phyloP scores from a whole-genome alignment of 169 alveolate species.

The Pseudocohnilembus persalinus region DNA sequence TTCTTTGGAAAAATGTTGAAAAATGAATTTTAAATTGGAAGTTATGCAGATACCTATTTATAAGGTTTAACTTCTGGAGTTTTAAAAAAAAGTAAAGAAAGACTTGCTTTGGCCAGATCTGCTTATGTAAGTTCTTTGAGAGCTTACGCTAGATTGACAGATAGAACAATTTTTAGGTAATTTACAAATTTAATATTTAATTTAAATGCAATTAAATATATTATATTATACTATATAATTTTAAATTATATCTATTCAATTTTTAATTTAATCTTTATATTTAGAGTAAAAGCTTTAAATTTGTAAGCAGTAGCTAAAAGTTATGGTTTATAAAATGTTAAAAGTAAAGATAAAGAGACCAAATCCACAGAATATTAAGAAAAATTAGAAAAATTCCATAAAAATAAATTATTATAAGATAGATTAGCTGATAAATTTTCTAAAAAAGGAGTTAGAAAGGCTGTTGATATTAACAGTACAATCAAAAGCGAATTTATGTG shows the following conservation, averaged over 20 bases:
- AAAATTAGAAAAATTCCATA: background rate
- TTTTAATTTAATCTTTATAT: too few species aligned
- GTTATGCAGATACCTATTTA: constrained; percentile 28
- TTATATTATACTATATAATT: too few species aligned
- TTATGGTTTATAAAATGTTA: background rate
- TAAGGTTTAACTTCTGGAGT: constrained; percentile 7
- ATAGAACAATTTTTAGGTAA: background rate
- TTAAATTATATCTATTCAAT: too few species aligned
- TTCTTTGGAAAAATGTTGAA: constrained; percentile 10
- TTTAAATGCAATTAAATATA: too few species aligned
- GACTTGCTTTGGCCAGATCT: constrained; percentile 29
- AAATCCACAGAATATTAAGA: background rate
- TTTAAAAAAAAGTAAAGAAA: constrained; percentile 19
- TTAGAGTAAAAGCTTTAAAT: background rate
- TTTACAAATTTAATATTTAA: too few species aligned
- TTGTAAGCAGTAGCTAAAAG: background rate
- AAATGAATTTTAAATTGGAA: constrained; percentile 6
- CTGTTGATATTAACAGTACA: background rate
- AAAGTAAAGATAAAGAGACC: background rate
- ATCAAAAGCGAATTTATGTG: background rate
- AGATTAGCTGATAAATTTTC: background rate
- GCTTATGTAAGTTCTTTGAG: constrained; percentile 46
- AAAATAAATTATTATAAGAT: background rate
- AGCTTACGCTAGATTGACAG: constrained; percentile 45
- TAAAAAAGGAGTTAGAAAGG: background rate